Evolutionary conservation across 805 yeast species (phyloP), one percentile per base, ranked within the genome.

Genomic region (Cyberlindnera maclurae): DNA sequence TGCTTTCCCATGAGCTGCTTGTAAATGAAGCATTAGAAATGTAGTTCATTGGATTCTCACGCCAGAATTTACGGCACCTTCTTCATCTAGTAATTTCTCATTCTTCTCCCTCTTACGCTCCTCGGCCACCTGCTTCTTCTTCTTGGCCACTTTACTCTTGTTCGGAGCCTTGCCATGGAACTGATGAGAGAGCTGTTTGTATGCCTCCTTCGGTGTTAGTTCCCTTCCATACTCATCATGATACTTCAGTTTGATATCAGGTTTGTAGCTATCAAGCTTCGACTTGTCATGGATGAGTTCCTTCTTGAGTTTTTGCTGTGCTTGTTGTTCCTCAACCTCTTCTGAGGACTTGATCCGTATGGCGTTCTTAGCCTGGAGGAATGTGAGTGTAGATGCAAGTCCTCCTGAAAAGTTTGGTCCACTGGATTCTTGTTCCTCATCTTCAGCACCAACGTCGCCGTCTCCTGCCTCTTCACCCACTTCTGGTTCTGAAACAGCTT

Each of bases 111-210:
- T 31, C 29, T 39, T 37, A 15, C 40, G 26, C 39, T 51, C 54
- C 16, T 51, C 46, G n/a, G 47, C 46, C 12, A 45, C 32, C 26
- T 38, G 43, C 34, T 50, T 51, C 37, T 37, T 12, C 34, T 45
- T 47, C 38, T 54, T 53, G 4, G 40, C 50, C 13, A 44, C 34
- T 33, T 55, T 55, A 31, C 40, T 42, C 42, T 51, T 47, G 16
- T 43, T 47, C 16, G 44, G 47, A 4, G 45, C 54, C 27, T 55
- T 54, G 2, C 83, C 84, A 52, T 78, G 84, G 57, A 76, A 78
- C 47, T 73, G 68, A 40, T 76, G 82, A 5, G 81, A 75, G 36
- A 77, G 51, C 40, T 70, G 70, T 54, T 78, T 78, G 59, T 66
- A 78, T 4, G 85, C 84, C 44, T 73, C 73, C 48, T 76, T 77